Percentiles rank a stretch among this genome's conserved stretches.
Conservation (phyloP, 495 filamentous ascomycete species). For the Talaromyces borbonicus region DNA sequence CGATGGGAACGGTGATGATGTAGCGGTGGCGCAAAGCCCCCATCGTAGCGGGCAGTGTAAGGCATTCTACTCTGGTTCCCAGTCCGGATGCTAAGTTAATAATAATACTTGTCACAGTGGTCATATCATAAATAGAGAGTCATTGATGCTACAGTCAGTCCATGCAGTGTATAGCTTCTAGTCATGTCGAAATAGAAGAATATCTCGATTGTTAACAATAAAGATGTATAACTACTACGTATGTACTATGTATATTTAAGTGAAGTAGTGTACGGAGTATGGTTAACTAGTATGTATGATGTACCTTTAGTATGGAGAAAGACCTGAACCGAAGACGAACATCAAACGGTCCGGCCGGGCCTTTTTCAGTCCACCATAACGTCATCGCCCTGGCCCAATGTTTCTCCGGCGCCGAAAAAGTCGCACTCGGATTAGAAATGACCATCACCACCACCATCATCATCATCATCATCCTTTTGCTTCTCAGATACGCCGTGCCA, state of each 20-base stretch:
- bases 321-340: not conserved
- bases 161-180: not conserved
- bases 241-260: too few species aligned
- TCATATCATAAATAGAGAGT: not conserved
- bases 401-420: slow-evolving; percentile 10
- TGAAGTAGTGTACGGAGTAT: too few species aligned
- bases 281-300: too few species aligned
- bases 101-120: not conserved
- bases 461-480: too few species aligned
- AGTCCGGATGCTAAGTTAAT: not conserved
- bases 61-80: too few species aligned
- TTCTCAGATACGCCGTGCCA: too few species aligned
- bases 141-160: too few species aligned
- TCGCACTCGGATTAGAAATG: too few species aligned
- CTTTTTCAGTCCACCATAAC: slow-evolving; percentile 16
- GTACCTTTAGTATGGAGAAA: too few species aligned
- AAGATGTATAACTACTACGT: too few species aligned
- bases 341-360: slow-evolving; percentile 2
- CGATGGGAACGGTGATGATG: not conserved
- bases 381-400: slow-evolving; percentile 19
- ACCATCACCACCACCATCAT: too few species aligned
- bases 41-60: not conserved
- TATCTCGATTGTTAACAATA: too few species aligned
- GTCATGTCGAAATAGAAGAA: not conserved
- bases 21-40: not conserved